A percentile compares a stretch with the other conserved stretches of the same genome.
Conservation (phyloP, 148 eudicot species). For the Amaranthus hypochondriacus region DNA sequence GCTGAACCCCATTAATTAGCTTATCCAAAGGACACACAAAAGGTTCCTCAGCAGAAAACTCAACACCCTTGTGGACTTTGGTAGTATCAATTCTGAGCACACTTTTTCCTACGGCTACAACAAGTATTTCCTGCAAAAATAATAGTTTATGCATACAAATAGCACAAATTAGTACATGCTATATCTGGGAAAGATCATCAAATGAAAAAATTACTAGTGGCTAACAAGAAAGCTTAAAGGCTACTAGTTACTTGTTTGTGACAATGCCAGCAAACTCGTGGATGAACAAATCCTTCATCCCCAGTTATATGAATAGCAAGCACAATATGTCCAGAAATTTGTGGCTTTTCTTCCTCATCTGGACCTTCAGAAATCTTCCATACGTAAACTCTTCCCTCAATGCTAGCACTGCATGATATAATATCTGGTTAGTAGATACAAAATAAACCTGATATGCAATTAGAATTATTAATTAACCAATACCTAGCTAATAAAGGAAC, state of each 20-base stretch:
- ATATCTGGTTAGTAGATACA: neutral
- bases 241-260: constrained; percentile 79
- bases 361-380: constrained; percentile 90
- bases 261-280: constrained; percentile 98
- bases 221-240: constrained; percentile 10
- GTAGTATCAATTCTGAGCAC: constrained; percentile 76
- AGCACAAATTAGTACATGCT: neutral
- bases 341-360: constrained; percentile 76
- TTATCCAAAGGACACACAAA: constrained; percentile 65
- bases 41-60: constrained; percentile 73
- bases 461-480: constrained; percentile 11
- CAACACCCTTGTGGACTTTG: constrained; percentile 75
- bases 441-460: neutral
- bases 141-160: neutral
- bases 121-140: constrained; percentile 70
- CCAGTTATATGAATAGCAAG: constrained; percentile 72
- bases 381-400: constrained; percentile 81
- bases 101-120: constrained; percentile 72
- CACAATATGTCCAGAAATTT: constrained; percentile 67
- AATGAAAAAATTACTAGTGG: neutral
- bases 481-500: constrained; percentile 99
- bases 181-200: neutral
- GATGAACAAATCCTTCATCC: constrained; percentile 74
- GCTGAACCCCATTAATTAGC: constrained; percentile 81
- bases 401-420: constrained; percentile 62